Conservation (phyloP, 2,329 filamentous ascomycete genomes). For the Aspergillus intermedius region DNA sequence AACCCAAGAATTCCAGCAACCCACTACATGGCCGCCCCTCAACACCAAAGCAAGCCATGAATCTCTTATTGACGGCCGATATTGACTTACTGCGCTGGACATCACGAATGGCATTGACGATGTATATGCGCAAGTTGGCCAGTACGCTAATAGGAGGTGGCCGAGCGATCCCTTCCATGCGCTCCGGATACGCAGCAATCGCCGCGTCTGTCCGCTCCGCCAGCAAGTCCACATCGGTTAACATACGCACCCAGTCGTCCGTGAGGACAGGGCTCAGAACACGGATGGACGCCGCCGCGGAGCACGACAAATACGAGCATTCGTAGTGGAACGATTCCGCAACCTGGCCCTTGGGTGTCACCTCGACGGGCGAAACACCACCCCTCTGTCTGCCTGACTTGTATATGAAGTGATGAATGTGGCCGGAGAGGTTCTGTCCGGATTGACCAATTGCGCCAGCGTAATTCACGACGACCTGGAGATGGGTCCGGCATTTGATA, state of each 20-base stretch:
- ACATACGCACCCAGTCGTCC: slow-evolving; percentile 41
- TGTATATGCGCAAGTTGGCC: slow-evolving; percentile 52
- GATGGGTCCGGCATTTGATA: slow-evolving; percentile 55
- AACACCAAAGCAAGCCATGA: slow-evolving; percentile 56
- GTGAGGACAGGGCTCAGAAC: slow-evolving; percentile 49
- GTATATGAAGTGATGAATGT: slow-evolving; percentile 57
- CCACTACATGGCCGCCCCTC: slow-evolving; percentile 49
- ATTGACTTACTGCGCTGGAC: slow-evolving; percentile 49
- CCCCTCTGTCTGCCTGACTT: slow-evolving; percentile 27
- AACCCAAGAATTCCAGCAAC: slow-evolving; percentile 54
- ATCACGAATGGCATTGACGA: slow-evolving; percentile 52
- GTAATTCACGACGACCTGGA: slow-evolving; percentile 53
- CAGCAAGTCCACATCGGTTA: slow-evolving; percentile 50
- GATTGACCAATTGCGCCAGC: slow-evolving; percentile 34
- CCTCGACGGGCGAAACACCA: slow-evolving; percentile 14
- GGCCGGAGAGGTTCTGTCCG: slow-evolving; percentile 45
- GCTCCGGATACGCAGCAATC: slow-evolving; percentile 46
- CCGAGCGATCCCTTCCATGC: slow-evolving; percentile 47
- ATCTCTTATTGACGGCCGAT: slow-evolving; percentile 56
- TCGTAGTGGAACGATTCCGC: slow-evolving; percentile 47
- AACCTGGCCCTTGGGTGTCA: slow-evolving; percentile 26
- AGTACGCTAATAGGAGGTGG: slow-evolving; percentile 51
- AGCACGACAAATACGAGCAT: slow-evolving; percentile 55
- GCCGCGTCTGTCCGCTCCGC: slow-evolving; percentile 49
- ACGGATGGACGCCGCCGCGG: slow-evolving; percentile 46